These are phyloP conservation scores for Trametes pubescens DNA, from an alignment of 1,284 basidiomycete species.

Conservation along the genomic window DNA sequence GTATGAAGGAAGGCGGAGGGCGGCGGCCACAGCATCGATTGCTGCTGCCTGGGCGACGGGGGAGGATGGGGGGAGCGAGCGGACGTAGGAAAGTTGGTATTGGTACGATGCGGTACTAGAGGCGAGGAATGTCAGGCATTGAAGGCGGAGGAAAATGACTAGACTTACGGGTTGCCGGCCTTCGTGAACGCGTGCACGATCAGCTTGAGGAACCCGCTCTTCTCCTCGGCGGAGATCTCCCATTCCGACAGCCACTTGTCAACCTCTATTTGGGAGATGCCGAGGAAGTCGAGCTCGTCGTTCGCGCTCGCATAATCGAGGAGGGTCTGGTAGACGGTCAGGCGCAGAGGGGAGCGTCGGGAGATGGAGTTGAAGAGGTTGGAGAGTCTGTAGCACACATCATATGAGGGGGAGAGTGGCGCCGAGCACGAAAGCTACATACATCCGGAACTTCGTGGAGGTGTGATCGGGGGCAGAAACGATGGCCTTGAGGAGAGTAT, in stretches of 20 bases:
- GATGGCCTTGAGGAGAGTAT: slow-evolving; percentile 62
- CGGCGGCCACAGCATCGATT: slow-evolving; percentile 68
- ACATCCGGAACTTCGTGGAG: slow-evolving; percentile 77
- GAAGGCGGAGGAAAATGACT: neutral
- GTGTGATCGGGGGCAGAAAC: slow-evolving; percentile 59
- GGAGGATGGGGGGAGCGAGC: slow-evolving; percentile 63
- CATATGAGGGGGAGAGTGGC: slow-evolving; percentile 9
- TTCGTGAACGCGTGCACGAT: slow-evolving; percentile 72
- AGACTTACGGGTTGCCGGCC: slow-evolving; percentile 62
- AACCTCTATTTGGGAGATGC: slow-evolving; percentile 68
- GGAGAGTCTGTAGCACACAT: slow-evolving; percentile 64
- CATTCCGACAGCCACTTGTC: slow-evolving; percentile 84
- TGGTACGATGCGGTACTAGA: slow-evolving; percentile 67
- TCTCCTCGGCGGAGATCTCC: slow-evolving; percentile 73
- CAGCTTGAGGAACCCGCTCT: slow-evolving; percentile 72
- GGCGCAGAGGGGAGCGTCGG: slow-evolving; percentile 70
- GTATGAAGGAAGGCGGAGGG: slow-evolving; percentile 73
- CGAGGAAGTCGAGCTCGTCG: slow-evolving; percentile 75
- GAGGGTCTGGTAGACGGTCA: slow-evolving; percentile 72
- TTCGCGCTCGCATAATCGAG: slow-evolving; percentile 71
- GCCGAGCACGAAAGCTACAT: slow-evolving; percentile 33
- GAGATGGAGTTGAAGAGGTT: slow-evolving; percentile 90
- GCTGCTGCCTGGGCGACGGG: slow-evolving; percentile 60
- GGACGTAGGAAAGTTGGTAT: slow-evolving; percentile 69
- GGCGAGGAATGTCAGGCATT: neutral